Conservation (phyloP, 2,329 filamentous ascomycete genomes). For the Hypomyces perniciosus region DNA sequence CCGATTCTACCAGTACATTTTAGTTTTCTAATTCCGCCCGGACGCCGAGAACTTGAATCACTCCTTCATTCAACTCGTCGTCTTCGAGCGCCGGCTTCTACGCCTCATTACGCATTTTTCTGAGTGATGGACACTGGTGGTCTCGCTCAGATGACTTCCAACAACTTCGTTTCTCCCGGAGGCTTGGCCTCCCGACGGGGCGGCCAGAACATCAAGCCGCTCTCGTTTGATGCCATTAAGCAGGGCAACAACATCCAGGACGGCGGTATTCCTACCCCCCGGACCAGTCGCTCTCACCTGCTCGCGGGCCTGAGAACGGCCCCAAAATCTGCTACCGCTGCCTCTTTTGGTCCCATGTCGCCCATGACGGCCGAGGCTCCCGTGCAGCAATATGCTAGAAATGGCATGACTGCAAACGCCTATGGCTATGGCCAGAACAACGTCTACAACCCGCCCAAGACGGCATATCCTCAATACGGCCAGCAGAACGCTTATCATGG, state of each 20-base stretch:
- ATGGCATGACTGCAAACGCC: conserved; percentile 38
- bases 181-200: conserved; percentile 82
- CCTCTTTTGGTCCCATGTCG: conserved; percentile 66
- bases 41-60: conserved; percentile 1
- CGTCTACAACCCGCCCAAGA: conserved; percentile 48
- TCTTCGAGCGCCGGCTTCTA: conserved; percentile 2
- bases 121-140: conserved; percentile 86
- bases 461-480: conserved; percentile 47
- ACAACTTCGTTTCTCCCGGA: conserved; percentile 65
- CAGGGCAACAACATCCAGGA: conserved; percentile 63
- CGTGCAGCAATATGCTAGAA: conserved; percentile 38
- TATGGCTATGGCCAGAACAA: conserved; percentile 40
- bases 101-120: conserved; percentile 15
- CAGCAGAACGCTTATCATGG: conserved; percentile 27
- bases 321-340: conserved; percentile 74
- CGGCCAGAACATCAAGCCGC: conserved; percentile 81
- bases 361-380: conserved; percentile 34
- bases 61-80: conserved; percentile 5
- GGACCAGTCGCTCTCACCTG: conserved; percentile 90
- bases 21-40: conserved; percentile 11
- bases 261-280: conserved; percentile 69
- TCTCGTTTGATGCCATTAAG: conserved; percentile 70
- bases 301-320: conserved; percentile 89
- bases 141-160: conserved; percentile 99
- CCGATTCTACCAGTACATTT: conserved; percentile 7